Evolutionary conservation across 2,329 filamentous ascomycete genomes (phyloP).

Genomic region (Ophiostoma populinum): DNA sequence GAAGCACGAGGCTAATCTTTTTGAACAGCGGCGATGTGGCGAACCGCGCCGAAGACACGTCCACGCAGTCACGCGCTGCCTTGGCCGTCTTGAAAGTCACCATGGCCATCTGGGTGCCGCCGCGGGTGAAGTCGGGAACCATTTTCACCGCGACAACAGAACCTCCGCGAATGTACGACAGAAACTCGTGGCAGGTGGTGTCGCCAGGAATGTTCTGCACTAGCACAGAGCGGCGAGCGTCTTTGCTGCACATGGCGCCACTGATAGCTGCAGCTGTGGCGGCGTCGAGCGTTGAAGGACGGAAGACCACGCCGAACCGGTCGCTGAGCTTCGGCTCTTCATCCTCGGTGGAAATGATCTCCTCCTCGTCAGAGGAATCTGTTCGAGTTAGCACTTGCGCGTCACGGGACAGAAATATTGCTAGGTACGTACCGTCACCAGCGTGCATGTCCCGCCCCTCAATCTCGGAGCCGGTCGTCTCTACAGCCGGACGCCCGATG

Average conservation of each 20-base stretch:
- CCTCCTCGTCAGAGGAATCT: too few species aligned
- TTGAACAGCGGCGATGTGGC: neutral
- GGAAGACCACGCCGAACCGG: constrained; percentile 7
- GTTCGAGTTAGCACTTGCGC: too few species aligned
- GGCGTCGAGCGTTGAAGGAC: constrained; percentile 3
- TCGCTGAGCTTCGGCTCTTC: constrained; percentile 2
- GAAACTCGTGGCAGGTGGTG: constrained; percentile 7
- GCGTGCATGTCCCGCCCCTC: too few species aligned
- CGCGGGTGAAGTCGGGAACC: neutral
- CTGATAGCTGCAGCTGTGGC: neutral
- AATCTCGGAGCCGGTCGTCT: too few species aligned
- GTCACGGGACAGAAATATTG: too few species aligned
- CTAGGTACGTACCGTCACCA: too few species aligned
- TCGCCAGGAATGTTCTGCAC: constrained; percentile 6
- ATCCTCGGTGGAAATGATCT: constrained; percentile 6
- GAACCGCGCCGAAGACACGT: neutral
- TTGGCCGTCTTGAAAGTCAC: constrained; percentile 7
- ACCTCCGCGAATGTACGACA: constrained; percentile 9
- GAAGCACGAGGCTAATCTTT: neutral
- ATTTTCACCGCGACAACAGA: constrained; percentile 4
- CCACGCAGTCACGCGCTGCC: constrained; percentile 2
- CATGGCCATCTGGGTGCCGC: constrained; percentile 7
- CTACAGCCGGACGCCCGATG: too few species aligned
- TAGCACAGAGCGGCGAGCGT: constrained; percentile 7
- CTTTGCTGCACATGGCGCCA: neutral